These are phyloP conservation scores for Clausena lansium DNA, from an alignment of 345 rosid species.

Conservation along the genomic window DNA sequence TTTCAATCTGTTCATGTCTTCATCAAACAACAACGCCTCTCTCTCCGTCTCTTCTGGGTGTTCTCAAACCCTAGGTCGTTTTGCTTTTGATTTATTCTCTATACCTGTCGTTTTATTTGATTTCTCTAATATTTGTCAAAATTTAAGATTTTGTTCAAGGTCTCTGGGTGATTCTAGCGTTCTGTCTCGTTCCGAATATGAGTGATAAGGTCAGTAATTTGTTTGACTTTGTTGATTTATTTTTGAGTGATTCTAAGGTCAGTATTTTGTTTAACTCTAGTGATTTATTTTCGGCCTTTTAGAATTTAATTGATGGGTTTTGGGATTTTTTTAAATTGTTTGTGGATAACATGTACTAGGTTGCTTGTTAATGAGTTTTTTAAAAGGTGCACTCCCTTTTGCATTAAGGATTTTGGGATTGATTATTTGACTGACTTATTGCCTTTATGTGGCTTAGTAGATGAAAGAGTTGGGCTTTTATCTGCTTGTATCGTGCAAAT, in stretches of 20 bases:
- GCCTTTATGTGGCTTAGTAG: neutral
- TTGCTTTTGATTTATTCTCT: slow-evolving; percentile 21
- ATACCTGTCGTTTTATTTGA: slow-evolving; percentile 26
- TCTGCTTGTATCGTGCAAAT: neutral
- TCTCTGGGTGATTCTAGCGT: slow-evolving; percentile 20
- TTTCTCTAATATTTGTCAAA: slow-evolving; percentile 21
- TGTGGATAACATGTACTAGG: neutral
- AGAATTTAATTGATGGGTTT: neutral
- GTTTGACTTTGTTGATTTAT: neutral
- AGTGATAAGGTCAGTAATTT: slow-evolving; percentile 56
- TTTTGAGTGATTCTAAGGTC: slow-evolving; percentile 77
- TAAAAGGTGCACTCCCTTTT: neutral
- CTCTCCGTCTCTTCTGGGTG: slow-evolving; percentile 44
- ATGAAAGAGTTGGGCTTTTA: neutral
- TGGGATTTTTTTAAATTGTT: neutral
- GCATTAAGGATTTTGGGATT: neutral
- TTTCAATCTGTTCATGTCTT: slow-evolving; percentile 72
- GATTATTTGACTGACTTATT: neutral
- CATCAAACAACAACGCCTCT: slow-evolving; percentile 34
- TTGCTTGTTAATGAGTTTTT: neutral
- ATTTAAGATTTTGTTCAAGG: slow-evolving; percentile 14
- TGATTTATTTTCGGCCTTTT: neutral
- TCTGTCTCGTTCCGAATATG: slow-evolving; percentile 41
- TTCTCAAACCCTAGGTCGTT: slow-evolving; percentile 46
- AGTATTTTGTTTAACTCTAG: neutral